Base-by-base conservation (phyloP, 2,329 filamentous ascomycete species). In the Colletotrichum noveboracense region DNA sequence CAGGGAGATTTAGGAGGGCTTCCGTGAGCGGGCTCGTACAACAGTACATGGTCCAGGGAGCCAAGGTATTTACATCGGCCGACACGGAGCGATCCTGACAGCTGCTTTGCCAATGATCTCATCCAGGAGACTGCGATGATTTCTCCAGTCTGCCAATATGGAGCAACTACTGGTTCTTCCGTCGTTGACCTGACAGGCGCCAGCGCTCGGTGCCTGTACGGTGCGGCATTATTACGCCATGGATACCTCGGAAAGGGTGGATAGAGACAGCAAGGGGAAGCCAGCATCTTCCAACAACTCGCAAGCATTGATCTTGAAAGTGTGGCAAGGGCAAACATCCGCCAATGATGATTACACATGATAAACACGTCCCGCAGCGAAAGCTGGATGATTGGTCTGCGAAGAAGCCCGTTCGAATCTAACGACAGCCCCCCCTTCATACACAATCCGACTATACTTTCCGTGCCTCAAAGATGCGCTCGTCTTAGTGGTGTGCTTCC, bases 401-500 rank as follows among this genome's bases (percentile, higher is more conserved):
- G 3, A 4, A 1, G n/a, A 48, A 48, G 43, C 43, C n/a, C 6
- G 1, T 48, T 21, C 3, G 1, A 48, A 3, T 48, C 9, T 7
- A 1, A 21, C 10, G n/a, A 7, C 43, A 2, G 9, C 10, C 18
- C 43, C 0, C 43, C 3, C 3, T 48, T 48, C 7, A 13, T 48
- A 48, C 43, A 21, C 1, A 6, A 43, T 43, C 16, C 0, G 3
- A 10, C 3, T 1, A 43, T 43, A 1, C 38, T n/a, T 43, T 4
- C 8, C 9, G 0, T 3, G 4, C 16, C 38, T 10, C 0, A 10
- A 43, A 0, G 9, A n/a, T 43, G 36, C 36, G 36, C 38, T 43
- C 5, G 16, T 0, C 18, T 10, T 43, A 0, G 2, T 5, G 9
- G 1, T 3, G 8, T 43, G 38, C 1, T 5, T 18, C 18, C 0